These are phyloP conservation scores for Pichia insulana DNA, from an alignment of 805 yeast genomes.

Conservation along the genomic window DNA sequence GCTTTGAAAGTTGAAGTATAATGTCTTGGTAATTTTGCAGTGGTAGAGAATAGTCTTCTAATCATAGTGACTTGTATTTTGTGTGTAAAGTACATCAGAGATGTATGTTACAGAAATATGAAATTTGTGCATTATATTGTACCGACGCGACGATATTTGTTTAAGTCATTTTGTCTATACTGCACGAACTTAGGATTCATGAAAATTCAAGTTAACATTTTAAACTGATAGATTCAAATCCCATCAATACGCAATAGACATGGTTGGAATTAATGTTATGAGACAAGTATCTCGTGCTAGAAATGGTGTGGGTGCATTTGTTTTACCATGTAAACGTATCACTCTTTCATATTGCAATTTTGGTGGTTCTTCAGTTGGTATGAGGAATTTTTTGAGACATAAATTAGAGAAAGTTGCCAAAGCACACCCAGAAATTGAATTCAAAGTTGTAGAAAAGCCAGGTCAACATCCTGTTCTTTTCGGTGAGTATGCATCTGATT, in stretches of 20 bases:
- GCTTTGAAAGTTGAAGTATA: conserved; percentile 24
- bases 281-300: conserved; percentile 52
- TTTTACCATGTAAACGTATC: conserved; percentile 67
- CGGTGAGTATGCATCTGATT: conserved; percentile 43
- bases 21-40: conserved; percentile 10
- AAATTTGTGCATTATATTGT: too few species aligned
- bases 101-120: too few species aligned
- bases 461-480: conserved; percentile 73
- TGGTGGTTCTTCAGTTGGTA: conserved; percentile 90
- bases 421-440: conserved; percentile 57
- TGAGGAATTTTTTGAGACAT: conserved; percentile 53
- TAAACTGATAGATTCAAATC: too few species aligned
- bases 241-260: too few species aligned
- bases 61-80: neutral
- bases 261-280: conserved; percentile 46
- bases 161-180: neutral
- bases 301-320: conserved; percentile 70
- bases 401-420: conserved; percentile 49
- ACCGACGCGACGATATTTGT: too few species aligned
- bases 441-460: conserved; percentile 55
- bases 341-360: conserved; percentile 82
- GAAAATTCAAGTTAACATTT: too few species aligned
- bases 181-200: too few species aligned
- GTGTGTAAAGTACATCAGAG: too few species aligned
- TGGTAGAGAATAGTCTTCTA: conserved; percentile 10